Conservation (phyloP, 2,329 filamentous ascomycete species). For the Ophiocordyceps camponoti-rufipedis region DNA sequence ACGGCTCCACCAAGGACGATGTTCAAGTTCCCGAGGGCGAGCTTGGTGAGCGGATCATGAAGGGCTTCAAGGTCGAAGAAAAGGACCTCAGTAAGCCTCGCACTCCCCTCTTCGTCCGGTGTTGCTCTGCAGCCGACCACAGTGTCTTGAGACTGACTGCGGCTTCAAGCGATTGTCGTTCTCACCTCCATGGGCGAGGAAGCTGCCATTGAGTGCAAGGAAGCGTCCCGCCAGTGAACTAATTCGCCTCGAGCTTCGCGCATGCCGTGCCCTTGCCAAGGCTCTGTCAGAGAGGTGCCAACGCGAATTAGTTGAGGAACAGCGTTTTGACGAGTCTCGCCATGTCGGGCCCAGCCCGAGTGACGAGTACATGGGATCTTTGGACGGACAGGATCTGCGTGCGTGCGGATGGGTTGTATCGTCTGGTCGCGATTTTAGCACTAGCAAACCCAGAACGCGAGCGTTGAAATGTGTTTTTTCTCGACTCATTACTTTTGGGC, state of each 20-base stretch:
- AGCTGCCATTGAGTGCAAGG: conserved; percentile 81
- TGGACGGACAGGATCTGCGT: conserved; percentile 14
- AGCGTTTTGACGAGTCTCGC: conserved; percentile 15
- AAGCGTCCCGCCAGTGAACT: conserved; percentile 42
- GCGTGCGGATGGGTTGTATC: conserved; percentile 26
- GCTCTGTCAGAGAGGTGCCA: conserved; percentile 7
- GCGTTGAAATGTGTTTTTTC: conserved; percentile 14
- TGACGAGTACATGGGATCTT: conserved; percentile 19
- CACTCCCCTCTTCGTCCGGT: background rate
- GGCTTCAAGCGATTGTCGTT: conserved; percentile 59
- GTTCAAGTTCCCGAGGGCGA: conserved; percentile 86
- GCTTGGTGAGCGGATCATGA: conserved; percentile 68
- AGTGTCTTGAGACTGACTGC: background rate
- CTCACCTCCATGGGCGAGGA: conserved; percentile 95
- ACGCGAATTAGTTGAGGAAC: conserved; percentile 9
- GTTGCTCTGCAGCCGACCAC: background rate
- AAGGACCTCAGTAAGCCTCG: conserved; percentile 73
- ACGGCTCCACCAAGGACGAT: conserved; percentile 82
- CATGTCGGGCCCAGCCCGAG: conserved; percentile 6
- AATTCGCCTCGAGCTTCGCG: conserved; percentile 5
- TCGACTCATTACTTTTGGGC: conserved; percentile 10
- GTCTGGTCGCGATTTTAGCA: conserved; percentile 19
- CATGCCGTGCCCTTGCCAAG: conserved; percentile 9
- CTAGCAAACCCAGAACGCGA: conserved; percentile 7
- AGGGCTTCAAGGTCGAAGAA: conserved; percentile 63